These are phyloP conservation scores for Hyphodiscus sp. DNA, from an alignment of 2,329 filamentous ascomycete species.

Conservation along the genomic window DNA sequence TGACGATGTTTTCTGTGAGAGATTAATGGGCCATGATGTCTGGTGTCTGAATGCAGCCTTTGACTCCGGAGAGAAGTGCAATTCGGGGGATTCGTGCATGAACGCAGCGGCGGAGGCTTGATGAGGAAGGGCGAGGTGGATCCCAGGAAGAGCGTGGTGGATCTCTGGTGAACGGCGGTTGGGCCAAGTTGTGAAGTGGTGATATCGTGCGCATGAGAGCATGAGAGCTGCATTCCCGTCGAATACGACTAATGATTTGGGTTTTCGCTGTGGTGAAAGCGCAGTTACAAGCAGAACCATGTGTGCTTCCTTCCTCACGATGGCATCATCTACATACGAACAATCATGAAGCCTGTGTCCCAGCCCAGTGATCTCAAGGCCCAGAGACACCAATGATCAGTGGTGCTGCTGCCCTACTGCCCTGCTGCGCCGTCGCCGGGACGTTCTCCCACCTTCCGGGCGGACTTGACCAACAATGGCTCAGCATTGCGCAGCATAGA, in stretches of 20 bases:
- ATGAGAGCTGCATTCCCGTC: background rate
- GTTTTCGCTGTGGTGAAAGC: no score
- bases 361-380: background rate
- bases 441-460: constrained; percentile 4
- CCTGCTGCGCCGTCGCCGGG: constrained; percentile 3
- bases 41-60: background rate
- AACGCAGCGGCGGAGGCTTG: background rate
- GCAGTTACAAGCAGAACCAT: no score
- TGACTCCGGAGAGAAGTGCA: background rate
- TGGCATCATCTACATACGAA: no score
- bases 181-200: background rate
- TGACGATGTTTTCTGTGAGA: background rate
- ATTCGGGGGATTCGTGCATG: background rate
- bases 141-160: background rate
- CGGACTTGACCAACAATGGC: background rate
- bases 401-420: no score
- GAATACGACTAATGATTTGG: no score
- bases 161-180: background rate
- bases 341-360: no score
- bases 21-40: background rate
- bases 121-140: background rate
- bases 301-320: no score
- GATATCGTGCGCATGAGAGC: no score
- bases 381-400: no score
- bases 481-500: background rate